A percentile compares a stretch with the other conserved stretches of the same genome.
Conservation (phyloP, 1,284 basidiomycete genomes). For the Ceratobasidium sp. region DNA sequence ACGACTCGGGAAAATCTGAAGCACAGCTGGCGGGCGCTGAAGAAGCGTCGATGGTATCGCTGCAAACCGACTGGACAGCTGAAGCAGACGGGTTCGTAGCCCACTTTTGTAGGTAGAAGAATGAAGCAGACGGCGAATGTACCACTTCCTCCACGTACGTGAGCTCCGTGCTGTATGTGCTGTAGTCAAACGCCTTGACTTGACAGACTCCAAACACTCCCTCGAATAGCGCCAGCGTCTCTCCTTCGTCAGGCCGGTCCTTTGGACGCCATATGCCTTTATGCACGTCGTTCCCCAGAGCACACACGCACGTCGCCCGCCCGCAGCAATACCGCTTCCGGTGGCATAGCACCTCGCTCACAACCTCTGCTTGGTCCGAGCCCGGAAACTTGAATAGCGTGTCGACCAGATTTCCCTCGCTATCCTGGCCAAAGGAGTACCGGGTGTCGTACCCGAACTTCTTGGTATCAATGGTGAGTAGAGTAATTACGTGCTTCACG, state of each 20-base stretch:
- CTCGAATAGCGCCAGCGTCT: not conserved
- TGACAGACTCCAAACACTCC: constrained; percentile 1
- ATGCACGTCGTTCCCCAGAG: not conserved
- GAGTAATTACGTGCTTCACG: not conserved
- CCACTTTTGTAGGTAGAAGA: not conserved
- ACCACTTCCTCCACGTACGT: too few species aligned
- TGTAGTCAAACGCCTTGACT: not conserved
- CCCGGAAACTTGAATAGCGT: not conserved
- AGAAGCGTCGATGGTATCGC: not conserved
- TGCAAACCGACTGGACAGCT: too few species aligned
- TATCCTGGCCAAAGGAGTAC: not conserved
- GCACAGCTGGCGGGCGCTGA: not conserved
- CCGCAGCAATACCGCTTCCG: constrained; percentile 19
- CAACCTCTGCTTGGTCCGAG: not conserved
- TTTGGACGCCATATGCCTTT: constrained; percentile 9
- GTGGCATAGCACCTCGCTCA: constrained; percentile 25
- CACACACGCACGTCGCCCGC: constrained; percentile 7
- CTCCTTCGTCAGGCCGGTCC: constrained; percentile 5
- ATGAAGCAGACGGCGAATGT: not conserved
- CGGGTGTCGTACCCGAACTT: constrained; percentile 4
- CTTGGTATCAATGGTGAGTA: not conserved
- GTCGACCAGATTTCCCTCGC: not conserved
- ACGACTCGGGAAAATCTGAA: not conserved
- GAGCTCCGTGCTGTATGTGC: too few species aligned
- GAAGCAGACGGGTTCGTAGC: not conserved